Evolutionary conservation across 495 filamentous ascomycete species (phyloP).

Genomic region (Halenospora varia): DNA sequence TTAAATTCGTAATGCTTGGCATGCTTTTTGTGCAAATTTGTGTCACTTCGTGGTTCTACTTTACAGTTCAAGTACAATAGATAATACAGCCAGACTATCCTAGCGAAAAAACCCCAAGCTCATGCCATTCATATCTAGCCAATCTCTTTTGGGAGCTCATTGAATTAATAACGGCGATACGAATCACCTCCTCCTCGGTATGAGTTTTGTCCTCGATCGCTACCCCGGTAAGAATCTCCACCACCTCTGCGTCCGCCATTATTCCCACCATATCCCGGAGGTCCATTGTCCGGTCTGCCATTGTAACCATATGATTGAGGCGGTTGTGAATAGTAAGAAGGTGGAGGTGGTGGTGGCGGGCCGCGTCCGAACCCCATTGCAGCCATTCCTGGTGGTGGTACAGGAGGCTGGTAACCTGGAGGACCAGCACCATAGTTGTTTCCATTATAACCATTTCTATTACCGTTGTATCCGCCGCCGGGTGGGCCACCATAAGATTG

Average conservation of each 20-base stretch:
- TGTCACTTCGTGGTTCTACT: background rate
- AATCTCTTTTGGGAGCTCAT: too few species aligned
- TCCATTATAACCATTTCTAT: conserved; percentile 17
- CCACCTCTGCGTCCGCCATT: conserved; percentile 19
- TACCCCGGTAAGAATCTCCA: conserved; percentile 7
- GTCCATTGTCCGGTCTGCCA: background rate
- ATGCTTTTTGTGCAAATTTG: background rate
- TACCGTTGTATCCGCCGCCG: conserved; percentile 8
- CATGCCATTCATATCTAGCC: background rate
- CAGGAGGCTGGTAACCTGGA: conserved; percentile 41
- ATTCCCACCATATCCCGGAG: conserved; percentile 22
- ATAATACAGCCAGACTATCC: background rate
- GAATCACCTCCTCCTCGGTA: background rate
- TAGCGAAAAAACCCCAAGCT: background rate
- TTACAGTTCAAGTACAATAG: background rate
- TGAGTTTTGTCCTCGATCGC: conserved; percentile 1
- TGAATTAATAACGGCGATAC: background rate
- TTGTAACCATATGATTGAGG: conserved; percentile 6
- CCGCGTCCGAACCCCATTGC: conserved; percentile 43
- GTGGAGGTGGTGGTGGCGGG: conserved; percentile 38
- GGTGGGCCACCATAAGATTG: conserved; percentile 22
- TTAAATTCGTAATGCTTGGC: background rate
- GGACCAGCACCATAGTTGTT: background rate
- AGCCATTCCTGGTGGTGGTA: conserved; percentile 35
- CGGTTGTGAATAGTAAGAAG: conserved; percentile 2